Evolutionary conservation across 345 rosid genomes (phyloP), one percentile per base, ranked within the genome.

Genomic region (Raphanus raphanistrum): DNA sequence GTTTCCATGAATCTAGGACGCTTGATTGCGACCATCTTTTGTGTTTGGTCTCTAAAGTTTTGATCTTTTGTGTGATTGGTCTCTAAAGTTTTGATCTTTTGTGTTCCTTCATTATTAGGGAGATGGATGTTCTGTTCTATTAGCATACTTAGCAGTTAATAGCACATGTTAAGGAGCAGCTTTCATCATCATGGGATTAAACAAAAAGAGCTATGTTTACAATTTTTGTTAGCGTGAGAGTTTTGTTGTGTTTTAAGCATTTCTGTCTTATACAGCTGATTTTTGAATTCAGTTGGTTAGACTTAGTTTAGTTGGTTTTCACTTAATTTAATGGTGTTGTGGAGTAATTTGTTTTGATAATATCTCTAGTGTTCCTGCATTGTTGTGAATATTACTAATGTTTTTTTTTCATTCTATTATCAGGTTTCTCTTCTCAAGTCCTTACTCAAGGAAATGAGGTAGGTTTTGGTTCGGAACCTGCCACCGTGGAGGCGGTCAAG

Each of bases 401-500:
- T 43, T 52, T 43, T 52, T 52, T 35, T n/a, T 33, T 10, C 2
- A 21, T 61, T 12, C 63, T 79, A 57, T 73, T 79, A 70, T 59
- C 88, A 90, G 92, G 88, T 66, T 88, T 86, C 73, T 72, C 92
- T 66, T 84, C 92, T 52, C 88, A 81, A 41, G 77, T 90, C 6
- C 79, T 87, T 41, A 29, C 85, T 25, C 84, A 88, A 26, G 85
- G 84, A 70, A 76, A 79, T 69, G 94, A 88, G 63, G 31, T 68
- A 35, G 76, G 80, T 28, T 7, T 82, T 16, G 71, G 67, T 75
- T 76, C 84, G 0, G 85, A 79, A 48, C 92, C 90, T 13, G 63
- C 94, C 12, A 91, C 96, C 0, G 91, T 86, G 5, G 90, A 84
- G 5, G 98, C 97, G 48, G 71, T 90, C 71, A 91, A 91, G 85